Evolutionary conservation across 1,284 basidiomycete genomes (phyloP).

Genomic region (Trichosporon faecale): DNA sequence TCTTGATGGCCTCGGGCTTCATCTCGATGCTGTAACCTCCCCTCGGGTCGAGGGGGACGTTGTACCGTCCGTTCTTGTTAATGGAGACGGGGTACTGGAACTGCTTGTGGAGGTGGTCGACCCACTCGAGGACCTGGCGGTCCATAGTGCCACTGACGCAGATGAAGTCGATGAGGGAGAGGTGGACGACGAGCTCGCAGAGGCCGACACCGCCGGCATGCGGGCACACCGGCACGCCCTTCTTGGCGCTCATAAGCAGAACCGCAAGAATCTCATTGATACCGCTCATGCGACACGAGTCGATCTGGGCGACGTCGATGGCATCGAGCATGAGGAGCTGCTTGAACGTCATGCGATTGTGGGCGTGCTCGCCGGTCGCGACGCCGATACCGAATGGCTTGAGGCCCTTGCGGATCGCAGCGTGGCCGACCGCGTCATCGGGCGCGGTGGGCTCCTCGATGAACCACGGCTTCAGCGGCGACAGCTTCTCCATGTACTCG

Average conservation of each 20-base stretch:
- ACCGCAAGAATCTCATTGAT: constrained; percentile 91
- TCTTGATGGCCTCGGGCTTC: constrained; percentile 51
- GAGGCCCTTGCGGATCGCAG: constrained; percentile 58
- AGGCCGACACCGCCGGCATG: constrained; percentile 91
- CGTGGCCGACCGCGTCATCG: constrained; percentile 67
- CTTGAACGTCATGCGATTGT: constrained; percentile 97
- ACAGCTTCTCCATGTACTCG: constrained; percentile 79
- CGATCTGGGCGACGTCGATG: constrained; percentile 94
- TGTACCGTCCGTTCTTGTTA: constrained; percentile 79
- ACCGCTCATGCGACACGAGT: constrained; percentile 87
- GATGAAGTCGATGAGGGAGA: constrained; percentile 82
- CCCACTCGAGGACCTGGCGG: constrained; percentile 69
- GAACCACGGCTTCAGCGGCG: constrained; percentile 90
- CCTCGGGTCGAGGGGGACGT: constrained; percentile 54
- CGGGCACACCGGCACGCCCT: constrained; percentile 80
- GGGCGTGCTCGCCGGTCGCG: constrained; percentile 92
- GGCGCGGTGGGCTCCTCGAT: constrained; percentile 94
- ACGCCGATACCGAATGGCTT: constrained; percentile 84
- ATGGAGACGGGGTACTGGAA: constrained; percentile 86
- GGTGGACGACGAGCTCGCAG: constrained; percentile 64
- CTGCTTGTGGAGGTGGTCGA: constrained; percentile 82
- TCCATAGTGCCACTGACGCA: constrained; percentile 86
- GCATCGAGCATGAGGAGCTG: constrained; percentile 89
- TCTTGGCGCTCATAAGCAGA: constrained; percentile 89
- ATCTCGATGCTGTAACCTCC: constrained; percentile 55